Conservation (phyloP, 805 yeast species). For the Yamadazyma endophytica region DNA sequence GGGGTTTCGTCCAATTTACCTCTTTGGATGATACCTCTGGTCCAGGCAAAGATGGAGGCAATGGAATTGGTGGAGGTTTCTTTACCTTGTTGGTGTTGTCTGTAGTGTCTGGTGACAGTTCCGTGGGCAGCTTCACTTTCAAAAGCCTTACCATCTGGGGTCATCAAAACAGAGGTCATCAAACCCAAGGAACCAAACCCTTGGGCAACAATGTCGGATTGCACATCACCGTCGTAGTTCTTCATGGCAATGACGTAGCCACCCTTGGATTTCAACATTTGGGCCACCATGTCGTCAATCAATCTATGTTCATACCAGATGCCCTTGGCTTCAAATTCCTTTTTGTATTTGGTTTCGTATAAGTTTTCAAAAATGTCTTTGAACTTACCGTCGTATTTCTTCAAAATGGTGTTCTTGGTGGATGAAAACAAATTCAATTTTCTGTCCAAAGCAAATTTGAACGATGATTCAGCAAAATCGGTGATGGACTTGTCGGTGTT, state of each 20-base stretch:
- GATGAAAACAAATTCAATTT: conserved; percentile 79
- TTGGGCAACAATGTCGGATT: conserved; percentile 95
- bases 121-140: conserved; percentile 99
- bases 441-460: conserved; percentile 78
- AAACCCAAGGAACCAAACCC: conserved; percentile 96
- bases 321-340: conserved; percentile 69
- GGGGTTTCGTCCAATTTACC: conserved; percentile 86
- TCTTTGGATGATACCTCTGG: conserved; percentile 89
- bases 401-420: conserved; percentile 92
- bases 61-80: conserved; percentile 97
- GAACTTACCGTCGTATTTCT: conserved; percentile 91
- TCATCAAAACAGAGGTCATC: conserved; percentile 94
- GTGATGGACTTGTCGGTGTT: conserved; percentile 87
- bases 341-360: conserved; percentile 66
- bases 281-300: conserved; percentile 98
- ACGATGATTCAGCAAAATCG: conserved; percentile 92
- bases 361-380: conserved; percentile 87
- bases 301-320: conserved; percentile 96
- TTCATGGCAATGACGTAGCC: conserved; percentile 95
- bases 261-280: conserved; percentile 94
- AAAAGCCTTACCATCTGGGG: conserved; percentile 96
- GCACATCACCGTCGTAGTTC: conserved; percentile 97
- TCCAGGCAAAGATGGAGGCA: conserved; percentile 97
- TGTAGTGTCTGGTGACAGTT: conserved; percentile 94
- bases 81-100: conserved; percentile 94